Evolutionary conservation across 192 early-diverging fungal genomes (phyloP).

Genomic region (Chytriomyces sp.): DNA sequence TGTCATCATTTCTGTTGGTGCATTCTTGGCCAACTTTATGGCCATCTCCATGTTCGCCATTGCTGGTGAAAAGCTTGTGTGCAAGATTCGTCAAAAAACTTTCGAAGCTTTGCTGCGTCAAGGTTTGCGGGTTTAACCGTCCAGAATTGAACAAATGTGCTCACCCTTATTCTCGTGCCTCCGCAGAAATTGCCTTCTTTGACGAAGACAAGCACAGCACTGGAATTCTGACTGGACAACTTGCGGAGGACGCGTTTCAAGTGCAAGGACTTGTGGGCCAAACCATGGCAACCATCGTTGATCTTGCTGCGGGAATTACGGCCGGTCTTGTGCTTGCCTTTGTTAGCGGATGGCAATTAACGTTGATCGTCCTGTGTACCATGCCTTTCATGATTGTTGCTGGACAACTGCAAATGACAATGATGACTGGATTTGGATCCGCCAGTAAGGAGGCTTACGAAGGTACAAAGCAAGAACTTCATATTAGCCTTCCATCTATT

Average conservation of each 20-base stretch:
- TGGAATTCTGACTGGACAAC: slow-evolving; percentile 79
- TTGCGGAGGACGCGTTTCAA: slow-evolving; percentile 76
- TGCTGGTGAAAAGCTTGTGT: slow-evolving; percentile 48
- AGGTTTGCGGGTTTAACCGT: neutral
- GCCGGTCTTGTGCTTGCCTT: slow-evolving; percentile 72
- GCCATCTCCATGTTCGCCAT: slow-evolving; percentile 54
- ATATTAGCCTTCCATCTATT: too few relatives aligned
- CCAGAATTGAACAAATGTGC: neutral
- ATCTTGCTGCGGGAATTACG: slow-evolving; percentile 46
- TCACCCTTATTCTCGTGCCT: neutral
- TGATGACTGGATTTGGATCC: slow-evolving; percentile 64
- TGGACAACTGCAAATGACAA: slow-evolving; percentile 66
- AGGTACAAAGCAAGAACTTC: neutral
- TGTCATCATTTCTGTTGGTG: slow-evolving; percentile 62
- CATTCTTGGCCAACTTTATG: slow-evolving; percentile 58
- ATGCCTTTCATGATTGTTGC: slow-evolving; percentile 73
- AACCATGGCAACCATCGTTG: slow-evolving; percentile 56
- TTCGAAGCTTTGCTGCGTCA: slow-evolving; percentile 57
- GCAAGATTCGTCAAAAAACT: slow-evolving; percentile 42
- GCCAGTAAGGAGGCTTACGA: slow-evolving; percentile 71
- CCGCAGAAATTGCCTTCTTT: slow-evolving; percentile 56
- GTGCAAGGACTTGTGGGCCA: slow-evolving; percentile 63
- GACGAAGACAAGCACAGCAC: slow-evolving; percentile 67
- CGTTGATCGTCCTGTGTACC: slow-evolving; percentile 70
- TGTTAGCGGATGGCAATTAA: slow-evolving; percentile 76